Evolutionary conservation across 345 rosid genomes (phyloP).

Genomic region (Turnera subulata): DNA sequence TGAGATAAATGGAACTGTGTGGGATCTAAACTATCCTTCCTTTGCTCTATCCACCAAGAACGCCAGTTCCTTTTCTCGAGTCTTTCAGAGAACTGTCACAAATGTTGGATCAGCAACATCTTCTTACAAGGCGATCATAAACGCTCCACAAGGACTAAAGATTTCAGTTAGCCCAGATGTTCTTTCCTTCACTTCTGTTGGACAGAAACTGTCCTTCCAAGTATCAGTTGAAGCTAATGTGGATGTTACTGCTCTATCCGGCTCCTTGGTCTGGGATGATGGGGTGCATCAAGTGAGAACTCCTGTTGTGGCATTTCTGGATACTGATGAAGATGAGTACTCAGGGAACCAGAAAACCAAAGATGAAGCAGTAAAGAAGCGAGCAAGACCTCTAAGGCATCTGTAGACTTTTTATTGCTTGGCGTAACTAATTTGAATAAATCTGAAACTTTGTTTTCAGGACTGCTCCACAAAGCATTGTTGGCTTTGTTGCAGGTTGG

Average conservation of each 20-base stretch:
- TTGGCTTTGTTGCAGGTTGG: no score
- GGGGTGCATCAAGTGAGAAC: slow-evolving; percentile 37
- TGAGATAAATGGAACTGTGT: slow-evolving; percentile 17
- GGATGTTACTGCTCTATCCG: slow-evolving; percentile 10
- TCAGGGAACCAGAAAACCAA: no score
- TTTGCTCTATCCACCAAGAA: slow-evolving; percentile 9
- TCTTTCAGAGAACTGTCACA: slow-evolving; percentile 32
- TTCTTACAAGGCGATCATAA: slow-evolving; percentile 20
- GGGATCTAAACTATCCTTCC: slow-evolving; percentile 45
- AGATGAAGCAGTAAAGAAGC: no score
- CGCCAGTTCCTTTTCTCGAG: slow-evolving; percentile 4
- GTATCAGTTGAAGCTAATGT: slow-evolving; percentile 20
- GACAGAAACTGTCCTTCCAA: slow-evolving; percentile 20
- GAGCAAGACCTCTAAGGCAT: no score
- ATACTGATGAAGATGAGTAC: no score
- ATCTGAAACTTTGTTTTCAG: no score
- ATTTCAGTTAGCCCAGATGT: slow-evolving; percentile 25
- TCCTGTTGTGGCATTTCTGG: slow-evolving; percentile 25
- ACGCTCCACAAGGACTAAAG: slow-evolving; percentile 17
- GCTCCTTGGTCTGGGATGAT: slow-evolving; percentile 36
- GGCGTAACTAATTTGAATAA: no score
- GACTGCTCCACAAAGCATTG: no score
- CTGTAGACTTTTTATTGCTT: no score
- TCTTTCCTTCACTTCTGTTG: slow-evolving; percentile 20
- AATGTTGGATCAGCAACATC: slow-evolving; percentile 34